A percentile compares a stretch with the other conserved stretches of the same genome.
These are phyloP conservation scores for Yamadazyma spencermartinsiae DNA, from an alignment of 1,139 yeast species.

Conservation along the genomic window DNA sequence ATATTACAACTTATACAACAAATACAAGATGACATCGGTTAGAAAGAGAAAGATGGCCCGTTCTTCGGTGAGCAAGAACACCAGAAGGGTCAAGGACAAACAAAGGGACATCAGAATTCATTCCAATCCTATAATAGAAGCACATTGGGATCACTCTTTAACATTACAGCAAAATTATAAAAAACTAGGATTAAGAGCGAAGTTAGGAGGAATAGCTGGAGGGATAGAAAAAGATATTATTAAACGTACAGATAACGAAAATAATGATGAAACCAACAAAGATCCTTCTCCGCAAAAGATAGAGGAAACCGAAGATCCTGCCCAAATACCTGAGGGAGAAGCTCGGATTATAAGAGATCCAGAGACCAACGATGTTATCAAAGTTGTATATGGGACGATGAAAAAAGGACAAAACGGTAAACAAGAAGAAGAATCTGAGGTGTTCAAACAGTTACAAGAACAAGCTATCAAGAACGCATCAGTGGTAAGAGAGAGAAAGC, in stretches of 20 bases:
- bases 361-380: constrained; percentile 65
- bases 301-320: constrained; percentile 50
- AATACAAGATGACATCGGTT: constrained; percentile 63
- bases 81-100: constrained; percentile 68
- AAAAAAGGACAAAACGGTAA: constrained; percentile 26
- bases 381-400: constrained; percentile 71
- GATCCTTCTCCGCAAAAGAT: constrained; percentile 36
- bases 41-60: constrained; percentile 85
- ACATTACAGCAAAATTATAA: constrained; percentile 85
- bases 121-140: constrained; percentile 80
- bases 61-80: constrained; percentile 65
- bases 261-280: constrained; percentile 26
- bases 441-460: constrained; percentile 68
- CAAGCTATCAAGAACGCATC: constrained; percentile 54
- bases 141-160: constrained; percentile 82
- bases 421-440: constrained; percentile 41
- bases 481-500: constrained; percentile 51
- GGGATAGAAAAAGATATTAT: constrained; percentile 59
- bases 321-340: constrained; percentile 71
- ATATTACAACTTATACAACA: not conserved
- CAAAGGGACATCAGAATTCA: constrained; percentile 63
- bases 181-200: constrained; percentile 69
- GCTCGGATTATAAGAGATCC: constrained; percentile 76
- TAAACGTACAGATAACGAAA: constrained; percentile 28
- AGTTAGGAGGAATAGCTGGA: constrained; percentile 66